phyloP scores from a whole-genome alignment of 1,284 basidiomycete species.

The Cryptococcus sp. region DNA sequence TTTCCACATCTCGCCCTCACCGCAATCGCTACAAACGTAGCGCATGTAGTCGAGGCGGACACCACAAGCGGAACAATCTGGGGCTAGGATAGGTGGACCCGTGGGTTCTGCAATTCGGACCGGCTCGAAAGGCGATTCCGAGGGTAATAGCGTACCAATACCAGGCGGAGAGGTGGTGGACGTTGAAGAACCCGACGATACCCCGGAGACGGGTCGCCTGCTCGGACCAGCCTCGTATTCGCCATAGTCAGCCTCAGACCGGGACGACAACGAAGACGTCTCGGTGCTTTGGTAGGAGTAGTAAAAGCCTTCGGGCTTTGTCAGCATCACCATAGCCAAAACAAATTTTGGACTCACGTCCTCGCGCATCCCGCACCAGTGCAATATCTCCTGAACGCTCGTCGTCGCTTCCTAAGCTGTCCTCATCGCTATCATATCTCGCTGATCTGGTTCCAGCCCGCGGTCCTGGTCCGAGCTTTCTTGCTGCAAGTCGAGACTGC shows the following conservation, averaged over 20 bases:
- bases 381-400: constrained; percentile 44
- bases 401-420: constrained; percentile 44
- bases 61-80: constrained; percentile 79
- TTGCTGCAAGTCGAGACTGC: constrained; percentile 62
- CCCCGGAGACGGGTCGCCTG: constrained; percentile 6
- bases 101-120: constrained; percentile 58
- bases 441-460: constrained; percentile 9
- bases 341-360: constrained; percentile 40
- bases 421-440: constrained; percentile 41
- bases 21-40: constrained; percentile 83
- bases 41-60: constrained; percentile 71
- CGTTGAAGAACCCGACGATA: constrained; percentile 28
- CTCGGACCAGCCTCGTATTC: constrained; percentile 7
- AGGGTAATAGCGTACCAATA: constrained; percentile 17
- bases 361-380: constrained; percentile 47
- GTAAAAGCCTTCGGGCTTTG: constrained; percentile 43
- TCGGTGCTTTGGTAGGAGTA: constrained; percentile 51
- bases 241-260: constrained; percentile 24
- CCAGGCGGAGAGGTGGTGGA: constrained; percentile 17
- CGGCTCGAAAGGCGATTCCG: constrained; percentile 46
- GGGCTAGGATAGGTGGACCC: constrained; percentile 64
- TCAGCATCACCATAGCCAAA: constrained; percentile 1
- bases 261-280: constrained; percentile 29
- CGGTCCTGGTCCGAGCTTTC: constrained; percentile 25
- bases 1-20: constrained; percentile 60